Base-by-base conservation (phyloP, 352 stramenopile species). In the Globisporangium megalacanthum region DNA sequence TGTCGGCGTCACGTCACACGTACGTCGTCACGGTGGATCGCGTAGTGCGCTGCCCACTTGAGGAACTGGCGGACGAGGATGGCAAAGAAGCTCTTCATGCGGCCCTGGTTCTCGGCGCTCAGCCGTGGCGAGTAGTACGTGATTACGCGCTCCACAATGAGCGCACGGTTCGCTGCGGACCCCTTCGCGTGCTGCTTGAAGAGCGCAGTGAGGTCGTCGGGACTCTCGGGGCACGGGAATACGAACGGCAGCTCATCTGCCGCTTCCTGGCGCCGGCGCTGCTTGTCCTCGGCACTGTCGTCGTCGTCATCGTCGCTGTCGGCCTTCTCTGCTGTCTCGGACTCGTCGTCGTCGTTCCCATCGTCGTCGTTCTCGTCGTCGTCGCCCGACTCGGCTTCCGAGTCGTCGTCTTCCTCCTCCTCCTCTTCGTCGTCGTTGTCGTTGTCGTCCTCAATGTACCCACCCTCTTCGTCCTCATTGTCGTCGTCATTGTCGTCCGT, bases 51-150 rank as follows among this genome's bases (percentile, higher is more conserved):
- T 9, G 81, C 95, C 49, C 94, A 93, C 57, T 89, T 84, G 31
- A 98, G 77, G 64, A 98, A 98, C 62, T 96, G 75, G 29, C 88
- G 89, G 47, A 98, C 67, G 47, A 99, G 78, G 3, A 99, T 89
- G 42, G 96, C 92, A 39, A 97, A 97, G 68, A 98, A 98, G 57
- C 96, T 97, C 77, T 98, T 95, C 89, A 98, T 98, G 45, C 89
- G 92, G 60, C 90, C 76, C 61, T 95, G 89, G 73, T 99, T 99
- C 31, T 92, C 87, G 49, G 92, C 89, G 61, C 95, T 95, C 35
- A 99, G 64, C 48, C 90, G 80, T n/a, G 96, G 84, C 29, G 91
- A 98, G 75, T 98, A 98, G 52, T 89, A 95, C 48, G 79, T 86
- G 46, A 98, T 74, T 49, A 99, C 91, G 36, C 96, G 90, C 63